phyloP scores from a whole-genome alignment of 1,139 yeast species.

The Spathaspora sp. region DNA sequence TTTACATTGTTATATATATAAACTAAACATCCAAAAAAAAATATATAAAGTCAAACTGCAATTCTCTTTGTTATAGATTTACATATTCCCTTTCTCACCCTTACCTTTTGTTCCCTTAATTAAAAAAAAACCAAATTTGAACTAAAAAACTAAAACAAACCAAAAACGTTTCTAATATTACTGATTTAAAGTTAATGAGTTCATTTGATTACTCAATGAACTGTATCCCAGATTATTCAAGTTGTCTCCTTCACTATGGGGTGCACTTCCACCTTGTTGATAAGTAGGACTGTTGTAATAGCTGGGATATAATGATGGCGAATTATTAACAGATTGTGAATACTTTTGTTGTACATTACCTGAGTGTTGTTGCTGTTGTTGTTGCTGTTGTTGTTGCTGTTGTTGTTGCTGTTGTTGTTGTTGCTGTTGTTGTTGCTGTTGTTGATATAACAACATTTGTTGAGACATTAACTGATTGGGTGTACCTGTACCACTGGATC shows the following conservation, averaged over 20 bases:
- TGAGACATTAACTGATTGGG: constrained; percentile 21
- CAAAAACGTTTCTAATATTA: constrained; percentile 6
- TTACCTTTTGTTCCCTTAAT: background rate
- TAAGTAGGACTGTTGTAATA: constrained; percentile 7
- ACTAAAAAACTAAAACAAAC: background rate
- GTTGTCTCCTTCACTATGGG: constrained; percentile 10
- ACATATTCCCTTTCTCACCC: background rate
- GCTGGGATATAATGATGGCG: constrained; percentile 26
- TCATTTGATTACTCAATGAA: constrained; percentile 29
- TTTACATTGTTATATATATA: background rate
- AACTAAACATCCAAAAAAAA: background rate
- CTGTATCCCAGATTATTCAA: background rate
- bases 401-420: too few species aligned
- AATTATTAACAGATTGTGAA: constrained; percentile 21
- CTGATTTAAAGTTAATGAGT: constrained; percentile 36
- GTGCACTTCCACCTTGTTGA: background rate
- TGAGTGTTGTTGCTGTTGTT: constrained; percentile 17
- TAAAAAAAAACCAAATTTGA: constrained; percentile 1
- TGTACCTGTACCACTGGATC: constrained; percentile 19
- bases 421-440: constrained; percentile 17
- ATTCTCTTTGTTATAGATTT: background rate
- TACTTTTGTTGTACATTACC: constrained; percentile 14
- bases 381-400: too few species aligned
- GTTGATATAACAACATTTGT: constrained; percentile 22
- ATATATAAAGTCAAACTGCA: background rate